A percentile compares a stretch with the other conserved stretches of the same genome.
These are phyloP conservation scores for Flagelloscypha sp. DNA, from an alignment of 768 basidiomycete species.

Conservation along the genomic window DNA sequence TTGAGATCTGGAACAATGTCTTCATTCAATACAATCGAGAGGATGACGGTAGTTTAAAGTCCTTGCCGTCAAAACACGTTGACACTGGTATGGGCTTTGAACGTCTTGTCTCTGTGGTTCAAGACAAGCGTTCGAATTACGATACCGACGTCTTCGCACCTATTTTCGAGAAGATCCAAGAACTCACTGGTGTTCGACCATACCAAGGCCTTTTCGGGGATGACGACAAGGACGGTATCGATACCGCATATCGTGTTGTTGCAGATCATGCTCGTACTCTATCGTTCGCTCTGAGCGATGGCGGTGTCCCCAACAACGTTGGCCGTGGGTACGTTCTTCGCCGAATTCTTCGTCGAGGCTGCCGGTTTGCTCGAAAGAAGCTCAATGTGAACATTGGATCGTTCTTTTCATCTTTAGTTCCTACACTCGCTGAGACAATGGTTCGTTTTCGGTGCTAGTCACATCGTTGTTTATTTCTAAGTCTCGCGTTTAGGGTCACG, in stretches of 20 bases:
- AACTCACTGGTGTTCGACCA: conserved; percentile 79
- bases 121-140: conserved; percentile 90
- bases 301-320: conserved; percentile 92
- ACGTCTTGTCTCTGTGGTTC: conserved; percentile 88
- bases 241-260: conserved; percentile 95
- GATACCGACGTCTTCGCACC: conserved; percentile 94
- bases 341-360: conserved; percentile 86
- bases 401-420: conserved; percentile 91
- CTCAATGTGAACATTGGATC: conserved; percentile 85
- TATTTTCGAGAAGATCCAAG: conserved; percentile 79
- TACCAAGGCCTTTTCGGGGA: conserved; percentile 89
- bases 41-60: conserved; percentile 68
- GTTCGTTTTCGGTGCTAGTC: conserved; percentile 31
- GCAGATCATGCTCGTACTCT: conserved; percentile 95
- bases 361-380: conserved; percentile 94
- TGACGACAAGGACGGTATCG: conserved; percentile 93
- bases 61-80: conserved; percentile 88
- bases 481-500: conserved; percentile 47
- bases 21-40: conserved; percentile 99
- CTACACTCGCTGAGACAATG: conserved; percentile 84
- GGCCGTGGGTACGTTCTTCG: conserved; percentile 97
- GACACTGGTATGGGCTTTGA: conserved; percentile 99
- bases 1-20: conserved; percentile 99
- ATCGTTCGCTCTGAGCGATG: conserved; percentile 93
- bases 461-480: conserved; percentile 5